Percentiles rank a stretch among this genome's conserved stretches.
Evolutionary conservation across 2,329 filamentous ascomycete species (phyloP).

Genomic region (Botrytis squamosa): DNA sequence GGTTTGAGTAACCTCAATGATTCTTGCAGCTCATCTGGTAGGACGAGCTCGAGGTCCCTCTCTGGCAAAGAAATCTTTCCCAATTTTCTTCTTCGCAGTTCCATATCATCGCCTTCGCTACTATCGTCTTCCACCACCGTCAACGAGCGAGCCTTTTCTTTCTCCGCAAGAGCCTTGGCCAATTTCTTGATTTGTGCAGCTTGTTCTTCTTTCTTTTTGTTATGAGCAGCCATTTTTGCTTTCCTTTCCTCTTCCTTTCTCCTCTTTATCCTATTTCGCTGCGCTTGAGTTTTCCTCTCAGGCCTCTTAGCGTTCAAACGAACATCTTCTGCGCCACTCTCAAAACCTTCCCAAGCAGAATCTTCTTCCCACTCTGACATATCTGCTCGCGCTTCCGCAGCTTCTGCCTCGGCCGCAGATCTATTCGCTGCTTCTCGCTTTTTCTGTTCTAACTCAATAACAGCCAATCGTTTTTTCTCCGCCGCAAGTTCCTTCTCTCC

Average conservation of each 20-base stretch:
- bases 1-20: slow-evolving; percentile 81
- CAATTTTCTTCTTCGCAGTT: slow-evolving; percentile 69
- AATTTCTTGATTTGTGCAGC: slow-evolving; percentile 70
- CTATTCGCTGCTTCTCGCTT: slow-evolving; percentile 65
- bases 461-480: slow-evolving; percentile 70
- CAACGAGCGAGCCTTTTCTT: slow-evolving; percentile 51
- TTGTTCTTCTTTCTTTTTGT: slow-evolving; percentile 72
- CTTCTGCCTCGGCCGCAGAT: slow-evolving; percentile 73
- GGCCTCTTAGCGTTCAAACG: slow-evolving; percentile 68
- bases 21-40: slow-evolving; percentile 81
- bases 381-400: slow-evolving; percentile 64
- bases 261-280: slow-evolving; percentile 84
- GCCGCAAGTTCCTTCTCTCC: slow-evolving; percentile 75
- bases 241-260: slow-evolving; percentile 83
- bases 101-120: slow-evolving; percentile 58
- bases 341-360: slow-evolving; percentile 85
- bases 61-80: slow-evolving; percentile 74
- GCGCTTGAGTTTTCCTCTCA: slow-evolving; percentile 78
- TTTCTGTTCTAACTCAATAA: slow-evolving; percentile 64
- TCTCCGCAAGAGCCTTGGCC: slow-evolving; percentile 59
- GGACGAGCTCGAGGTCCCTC: slow-evolving; percentile 74
- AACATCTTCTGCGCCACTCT: slow-evolving; percentile 75
- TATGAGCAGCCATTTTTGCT: slow-evolving; percentile 71
- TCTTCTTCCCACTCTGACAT: slow-evolving; percentile 78
- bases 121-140: slow-evolving; percentile 46